phyloP scores from a whole-genome alignment of 1,139 yeast species.

The Lodderomyces elongisporus region DNA sequence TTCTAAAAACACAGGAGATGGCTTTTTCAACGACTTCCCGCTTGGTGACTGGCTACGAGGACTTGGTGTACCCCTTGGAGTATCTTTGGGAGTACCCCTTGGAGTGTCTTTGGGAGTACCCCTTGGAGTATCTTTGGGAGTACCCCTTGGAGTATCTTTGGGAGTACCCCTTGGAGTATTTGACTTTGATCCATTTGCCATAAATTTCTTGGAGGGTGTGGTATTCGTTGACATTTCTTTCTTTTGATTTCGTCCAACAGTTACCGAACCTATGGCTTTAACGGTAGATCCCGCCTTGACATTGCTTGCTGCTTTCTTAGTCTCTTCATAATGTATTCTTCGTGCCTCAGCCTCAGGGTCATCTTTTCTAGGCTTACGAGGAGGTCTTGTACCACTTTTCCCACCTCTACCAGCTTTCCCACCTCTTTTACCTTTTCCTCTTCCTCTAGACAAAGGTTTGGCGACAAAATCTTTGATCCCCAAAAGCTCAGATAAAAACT shows the following conservation, averaged over 20 bases:
- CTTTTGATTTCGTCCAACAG: slow-evolving; percentile 5
- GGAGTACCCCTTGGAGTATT: neutral
- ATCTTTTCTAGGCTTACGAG: slow-evolving; percentile 18
- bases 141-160: slow-evolving; percentile 1
- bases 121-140: no score
- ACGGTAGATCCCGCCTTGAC: slow-evolving; percentile 40
- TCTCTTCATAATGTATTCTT: slow-evolving; percentile 33
- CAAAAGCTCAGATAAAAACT: slow-evolving; percentile 42
- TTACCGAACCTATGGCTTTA: slow-evolving; percentile 35
- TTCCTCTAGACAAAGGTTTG: slow-evolving; percentile 17
- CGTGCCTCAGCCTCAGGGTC: slow-evolving; percentile 33
- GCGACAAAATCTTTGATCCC: slow-evolving; percentile 42
- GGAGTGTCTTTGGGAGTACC: no score
- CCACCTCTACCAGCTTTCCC: slow-evolving; percentile 22
- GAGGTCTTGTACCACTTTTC: slow-evolving; percentile 11
- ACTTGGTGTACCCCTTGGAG: no score
- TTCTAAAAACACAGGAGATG: no score
- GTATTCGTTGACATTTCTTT: slow-evolving; percentile 1
- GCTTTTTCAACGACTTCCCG: no score
- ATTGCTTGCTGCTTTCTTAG: slow-evolving; percentile 28
- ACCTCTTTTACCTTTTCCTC: slow-evolving; percentile 20
- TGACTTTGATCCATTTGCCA: no score
- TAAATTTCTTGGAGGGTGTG: neutral
- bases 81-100: no score
- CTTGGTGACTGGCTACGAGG: no score